Evolutionary conservation across 2,329 filamentous ascomycete species (phyloP).

Genomic region (Xylaria sp.): DNA sequence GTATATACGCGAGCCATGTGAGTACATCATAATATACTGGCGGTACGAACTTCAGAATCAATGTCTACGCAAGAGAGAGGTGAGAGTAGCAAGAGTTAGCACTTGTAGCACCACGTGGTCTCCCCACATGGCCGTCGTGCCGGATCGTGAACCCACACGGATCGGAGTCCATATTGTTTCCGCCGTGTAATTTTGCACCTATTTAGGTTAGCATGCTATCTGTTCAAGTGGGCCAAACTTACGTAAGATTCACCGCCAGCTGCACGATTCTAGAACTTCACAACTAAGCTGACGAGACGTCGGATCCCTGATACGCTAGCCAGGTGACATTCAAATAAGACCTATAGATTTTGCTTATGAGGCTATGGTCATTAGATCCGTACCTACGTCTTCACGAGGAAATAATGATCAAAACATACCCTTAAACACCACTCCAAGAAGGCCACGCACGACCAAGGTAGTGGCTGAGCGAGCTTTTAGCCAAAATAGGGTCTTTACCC

Average conservation of each 20-base stretch:
- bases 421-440: not conserved
- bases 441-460: not conserved
- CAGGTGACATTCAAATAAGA: not conserved
- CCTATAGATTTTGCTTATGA: not conserved
- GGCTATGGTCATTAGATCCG: not conserved
- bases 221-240: not conserved
- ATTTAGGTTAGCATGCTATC: not conserved
- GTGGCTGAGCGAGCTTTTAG: not conserved
- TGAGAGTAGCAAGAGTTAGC: not conserved
- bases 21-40: too few relatives aligned
- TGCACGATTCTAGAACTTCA: not conserved
- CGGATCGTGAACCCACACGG: not conserved
- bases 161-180: not conserved
- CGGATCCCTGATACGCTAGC: not conserved
- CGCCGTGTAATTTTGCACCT: not conserved
- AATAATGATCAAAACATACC: not conserved
- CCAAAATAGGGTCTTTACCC: not conserved
- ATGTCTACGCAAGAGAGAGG: not conserved
- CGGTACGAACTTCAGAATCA: not conserved
- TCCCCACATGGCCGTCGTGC: not conserved
- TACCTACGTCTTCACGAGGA: not conserved
- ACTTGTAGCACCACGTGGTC: not conserved
- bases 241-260: not conserved
- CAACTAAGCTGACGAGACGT: not conserved
- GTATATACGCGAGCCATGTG: too few relatives aligned